Base-by-base conservation (phyloP, 176 grass and related monocot genomes). In the Olyra latifolia region DNA sequence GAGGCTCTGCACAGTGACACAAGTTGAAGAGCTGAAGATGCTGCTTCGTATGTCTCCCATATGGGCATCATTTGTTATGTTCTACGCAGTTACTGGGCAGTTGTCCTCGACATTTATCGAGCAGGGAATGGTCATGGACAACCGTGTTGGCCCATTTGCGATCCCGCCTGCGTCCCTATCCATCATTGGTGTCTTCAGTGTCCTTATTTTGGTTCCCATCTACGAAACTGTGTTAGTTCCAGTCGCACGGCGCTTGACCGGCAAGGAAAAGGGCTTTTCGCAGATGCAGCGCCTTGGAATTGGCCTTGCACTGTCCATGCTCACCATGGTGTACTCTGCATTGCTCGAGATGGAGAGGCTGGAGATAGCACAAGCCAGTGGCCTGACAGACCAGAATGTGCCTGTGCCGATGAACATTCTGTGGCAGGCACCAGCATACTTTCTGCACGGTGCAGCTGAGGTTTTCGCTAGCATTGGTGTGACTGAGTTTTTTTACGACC, bases 11-110 rank as follows among this genome's bases (percentile, higher is more conserved):
- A 90, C 79, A 3, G 79, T 90, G 79, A 86, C 88, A 45, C 88
- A 90, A 1, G 88, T 86, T 2, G 83, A 90, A 76, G 83, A 90
- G 63, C 41, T 90, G 0, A 90, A 86, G 73, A 86, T 75, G 17
- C 60, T 90, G 13, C 72, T 90, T 0, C 52, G 53, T 10, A 80
- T 79, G 62, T 62, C 38, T 9, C 88, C 88, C 0, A 19, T 62
- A 2, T 90, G 88, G 88, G 79, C 83, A 7, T 86, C 83, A 0
- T 79, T 72, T 0, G 13, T 86, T 11, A 53, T 80, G 8, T 90
- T 83, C 35, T 79, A 53, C 0, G 32, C 68, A 1, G 68, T 86
- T 3, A 73, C 14, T 0, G 60, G 29, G 0, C 88, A 86, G 68
- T 19, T 46, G 12, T 29, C 42, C 2, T 78, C 83, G 1, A 90